phyloP scores from a whole-genome alignment of 805 yeast genomes.

The Cyberlindnera americana region DNA sequence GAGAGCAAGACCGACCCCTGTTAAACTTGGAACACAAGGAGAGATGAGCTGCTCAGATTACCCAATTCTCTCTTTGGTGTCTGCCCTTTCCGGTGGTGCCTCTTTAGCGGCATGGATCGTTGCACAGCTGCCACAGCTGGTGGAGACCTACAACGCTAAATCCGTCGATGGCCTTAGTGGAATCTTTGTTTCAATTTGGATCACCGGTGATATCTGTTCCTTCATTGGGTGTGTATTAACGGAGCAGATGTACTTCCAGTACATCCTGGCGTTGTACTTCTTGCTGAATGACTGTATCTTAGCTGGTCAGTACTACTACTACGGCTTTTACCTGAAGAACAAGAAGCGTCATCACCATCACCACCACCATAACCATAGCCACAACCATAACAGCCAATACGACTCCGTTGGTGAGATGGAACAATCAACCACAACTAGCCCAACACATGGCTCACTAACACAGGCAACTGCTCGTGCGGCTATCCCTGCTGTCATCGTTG shows the following conservation, averaged over 20 bases:
- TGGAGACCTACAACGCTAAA: slow-evolving; percentile 51
- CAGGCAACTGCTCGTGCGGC: slow-evolving; percentile 15
- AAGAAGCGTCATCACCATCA: slow-evolving; percentile 32
- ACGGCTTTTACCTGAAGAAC: slow-evolving; percentile 38
- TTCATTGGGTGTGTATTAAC: slow-evolving; percentile 73
- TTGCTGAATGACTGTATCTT: slow-evolving; percentile 66
- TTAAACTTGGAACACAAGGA: too few relatives aligned
- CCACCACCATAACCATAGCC: slow-evolving; percentile 15
- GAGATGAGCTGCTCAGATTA: slow-evolving; percentile 14
- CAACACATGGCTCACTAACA: not conserved
- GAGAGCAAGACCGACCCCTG: too few relatives aligned
- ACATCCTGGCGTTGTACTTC: slow-evolving; percentile 67
- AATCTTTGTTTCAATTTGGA: slow-evolving; percentile 43
- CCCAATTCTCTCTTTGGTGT: slow-evolving; percentile 21
- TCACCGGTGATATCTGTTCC: slow-evolving; percentile 44
- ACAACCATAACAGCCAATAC: too few relatives aligned
- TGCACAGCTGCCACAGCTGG: slow-evolving; percentile 54
- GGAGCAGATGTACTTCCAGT: slow-evolving; percentile 77
- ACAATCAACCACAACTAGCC: not conserved
- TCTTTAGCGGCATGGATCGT: slow-evolving; percentile 42
- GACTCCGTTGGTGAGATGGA: slow-evolving; percentile 1
- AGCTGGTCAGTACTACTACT: slow-evolving; percentile 69
- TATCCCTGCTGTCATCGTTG: slow-evolving; percentile 25
- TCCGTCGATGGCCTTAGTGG: slow-evolving; percentile 61
- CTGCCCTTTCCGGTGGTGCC: slow-evolving; percentile 40